These are phyloP conservation scores for Fusarium vanettenii DNA, from an alignment of 2,329 filamentous ascomycete species.

Conservation along the genomic window DNA sequence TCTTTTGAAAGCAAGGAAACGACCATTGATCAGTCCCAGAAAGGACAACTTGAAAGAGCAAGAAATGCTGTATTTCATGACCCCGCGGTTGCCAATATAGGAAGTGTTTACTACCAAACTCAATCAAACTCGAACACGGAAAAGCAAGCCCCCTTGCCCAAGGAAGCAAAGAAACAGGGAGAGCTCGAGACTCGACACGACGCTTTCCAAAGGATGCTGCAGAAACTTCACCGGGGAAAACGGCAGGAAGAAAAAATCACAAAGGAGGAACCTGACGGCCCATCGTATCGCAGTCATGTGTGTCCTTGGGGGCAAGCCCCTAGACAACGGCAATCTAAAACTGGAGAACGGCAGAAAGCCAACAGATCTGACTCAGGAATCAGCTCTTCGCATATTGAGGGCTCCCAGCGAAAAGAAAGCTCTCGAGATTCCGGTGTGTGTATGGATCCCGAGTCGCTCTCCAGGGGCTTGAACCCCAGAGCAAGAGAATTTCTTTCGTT, in stretches of 20 bases:
- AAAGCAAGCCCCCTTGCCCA: not conserved
- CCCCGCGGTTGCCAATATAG: conserved; percentile 27
- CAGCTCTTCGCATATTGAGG: not conserved
- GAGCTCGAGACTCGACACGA: conserved; percentile 26
- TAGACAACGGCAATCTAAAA: not conserved
- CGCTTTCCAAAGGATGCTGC: conserved; percentile 44
- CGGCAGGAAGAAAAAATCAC: not conserved
- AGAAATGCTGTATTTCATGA: conserved; percentile 30
- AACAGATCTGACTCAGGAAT: conserved; percentile 19
- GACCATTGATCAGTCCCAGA: not conserved
- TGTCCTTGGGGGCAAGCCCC: conserved; percentile 3
- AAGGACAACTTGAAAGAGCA: conserved; percentile 3
- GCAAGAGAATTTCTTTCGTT: conserved; percentile 51
- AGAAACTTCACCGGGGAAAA: conserved; percentile 38
- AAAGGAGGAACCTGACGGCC: not conserved
- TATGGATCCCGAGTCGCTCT: conserved; percentile 9
- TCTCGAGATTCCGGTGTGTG: conserved; percentile 36
- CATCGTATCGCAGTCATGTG: not conserved
- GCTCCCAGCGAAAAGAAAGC: conserved; percentile 5
- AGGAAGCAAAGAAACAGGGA: not conserved
- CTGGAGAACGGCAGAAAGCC: not conserved
- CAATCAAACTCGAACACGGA: not conserved
- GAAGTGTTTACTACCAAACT: not conserved
- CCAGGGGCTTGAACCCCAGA: conserved; percentile 45
- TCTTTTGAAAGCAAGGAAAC: not conserved